Conservation (phyloP, 1,284 basidiomycete species). For the Naganishia sp. region DNA sequence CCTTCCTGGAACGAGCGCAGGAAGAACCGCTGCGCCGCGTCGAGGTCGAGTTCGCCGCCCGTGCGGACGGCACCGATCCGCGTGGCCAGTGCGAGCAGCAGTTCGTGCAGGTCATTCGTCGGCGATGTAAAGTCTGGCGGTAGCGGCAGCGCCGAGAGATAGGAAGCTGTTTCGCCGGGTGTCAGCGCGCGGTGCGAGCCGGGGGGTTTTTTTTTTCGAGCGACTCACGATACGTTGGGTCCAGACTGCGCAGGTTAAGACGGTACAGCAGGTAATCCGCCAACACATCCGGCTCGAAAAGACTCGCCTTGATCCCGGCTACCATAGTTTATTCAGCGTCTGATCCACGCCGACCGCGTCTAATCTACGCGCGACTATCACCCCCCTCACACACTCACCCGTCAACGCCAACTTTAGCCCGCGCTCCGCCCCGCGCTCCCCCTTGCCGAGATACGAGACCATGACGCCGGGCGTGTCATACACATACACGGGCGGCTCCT, state of each 20-base stretch:
- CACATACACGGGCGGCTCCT: constrained; percentile 82
- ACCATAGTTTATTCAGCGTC: neutral
- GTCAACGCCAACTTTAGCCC: constrained; percentile 92
- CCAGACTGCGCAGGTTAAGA: constrained; percentile 65
- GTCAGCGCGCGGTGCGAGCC: neutral
- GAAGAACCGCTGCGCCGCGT: constrained; percentile 74
- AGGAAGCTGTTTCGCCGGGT: constrained; percentile 9
- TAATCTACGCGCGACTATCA: no score
- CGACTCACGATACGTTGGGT: constrained; percentile 35
- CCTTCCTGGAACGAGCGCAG: constrained; percentile 78
- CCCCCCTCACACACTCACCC: constrained; percentile 62
- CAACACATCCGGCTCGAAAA: constrained; percentile 60
- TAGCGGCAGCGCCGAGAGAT: constrained; percentile 50
- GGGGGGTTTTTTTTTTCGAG: constrained; percentile 51
- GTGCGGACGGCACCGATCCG: constrained; percentile 77
- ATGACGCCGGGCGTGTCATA: constrained; percentile 97
- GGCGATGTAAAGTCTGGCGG: constrained; percentile 59
- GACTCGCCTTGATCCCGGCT: constrained; percentile 92
- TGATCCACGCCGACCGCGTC: no score
- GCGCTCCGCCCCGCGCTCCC: constrained; percentile 78
- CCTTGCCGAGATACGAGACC: constrained; percentile 90
- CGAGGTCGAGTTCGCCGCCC: constrained; percentile 70
- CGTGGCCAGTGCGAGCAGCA: constrained; percentile 68
- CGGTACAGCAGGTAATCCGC: constrained; percentile 81
- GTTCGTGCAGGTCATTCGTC: constrained; percentile 63